phyloP scores from a whole-genome alignment of 31 red algal genomes.

The Porphyra umbilicalis region DNA sequence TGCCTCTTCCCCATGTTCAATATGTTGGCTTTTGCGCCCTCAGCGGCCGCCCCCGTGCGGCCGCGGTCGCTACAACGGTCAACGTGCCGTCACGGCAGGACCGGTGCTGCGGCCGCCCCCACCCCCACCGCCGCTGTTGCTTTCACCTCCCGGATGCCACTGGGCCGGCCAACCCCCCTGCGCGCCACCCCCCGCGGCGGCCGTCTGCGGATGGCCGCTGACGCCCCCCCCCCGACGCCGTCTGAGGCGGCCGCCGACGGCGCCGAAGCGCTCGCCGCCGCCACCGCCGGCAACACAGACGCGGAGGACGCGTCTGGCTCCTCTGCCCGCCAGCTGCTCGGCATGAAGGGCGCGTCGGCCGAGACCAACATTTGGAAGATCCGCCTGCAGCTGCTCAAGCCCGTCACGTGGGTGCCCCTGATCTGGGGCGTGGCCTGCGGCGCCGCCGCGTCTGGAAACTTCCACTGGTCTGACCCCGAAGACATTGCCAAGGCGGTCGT shows the following conservation, averaged over 20 bases:
- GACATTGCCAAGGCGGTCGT: constrained; percentile 51
- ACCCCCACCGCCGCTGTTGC: too few relatives aligned
- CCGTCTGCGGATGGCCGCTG: not conserved
- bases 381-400: constrained; percentile 97
- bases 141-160: too few relatives aligned
- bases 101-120: too few relatives aligned
- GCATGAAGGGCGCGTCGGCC: constrained; percentile 64
- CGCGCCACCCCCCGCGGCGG: not conserved
- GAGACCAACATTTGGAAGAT: constrained; percentile 73
- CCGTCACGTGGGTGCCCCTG: constrained; percentile 97
- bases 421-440: constrained; percentile 98
- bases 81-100: too few relatives aligned
- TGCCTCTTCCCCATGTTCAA: not conserved
- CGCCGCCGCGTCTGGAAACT: constrained; percentile 89
- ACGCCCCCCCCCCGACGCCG: not conserved
- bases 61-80: not conserved
- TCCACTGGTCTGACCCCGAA: constrained; percentile 53
- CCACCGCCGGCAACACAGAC: not conserved
- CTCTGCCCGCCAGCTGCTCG: constrained; percentile 77
- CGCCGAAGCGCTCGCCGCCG: not conserved
- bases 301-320: not conserved
- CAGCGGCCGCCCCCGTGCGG: not conserved
- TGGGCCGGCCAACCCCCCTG: too few relatives aligned
- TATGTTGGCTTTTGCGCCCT: not conserved
- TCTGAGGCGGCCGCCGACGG: not conserved